Conservation (phyloP, 352 stramenopile genomes). For the Pythium aquatile region DNA sequence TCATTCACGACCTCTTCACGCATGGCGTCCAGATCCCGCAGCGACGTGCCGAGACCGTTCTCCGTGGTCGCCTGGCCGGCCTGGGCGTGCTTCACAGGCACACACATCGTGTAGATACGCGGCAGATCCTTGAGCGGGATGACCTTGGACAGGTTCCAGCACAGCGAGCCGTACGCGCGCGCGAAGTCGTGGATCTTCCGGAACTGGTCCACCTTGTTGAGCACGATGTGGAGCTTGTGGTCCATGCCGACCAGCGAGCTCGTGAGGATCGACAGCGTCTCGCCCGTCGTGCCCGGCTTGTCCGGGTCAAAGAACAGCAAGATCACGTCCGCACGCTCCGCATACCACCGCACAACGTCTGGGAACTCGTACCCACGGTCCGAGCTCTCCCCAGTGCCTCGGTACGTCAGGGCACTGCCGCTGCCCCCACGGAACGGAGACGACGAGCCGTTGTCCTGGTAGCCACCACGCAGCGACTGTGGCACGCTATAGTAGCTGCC, state of each 20-base stretch:
- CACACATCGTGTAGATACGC: constrained; percentile 99
- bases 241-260: constrained; percentile 97
- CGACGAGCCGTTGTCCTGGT: constrained; percentile 12
- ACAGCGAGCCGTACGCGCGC: constrained; percentile 97
- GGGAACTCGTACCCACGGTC: constrained; percentile 98
- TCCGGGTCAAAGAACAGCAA: constrained; percentile 99
- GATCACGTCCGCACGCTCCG: constrained; percentile 98
- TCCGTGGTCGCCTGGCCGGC: constrained; percentile 44
- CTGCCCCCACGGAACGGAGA: constrained; percentile 3
- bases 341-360: constrained; percentile 97
- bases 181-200: constrained; percentile 99
- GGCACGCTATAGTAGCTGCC: constrained; percentile 50
- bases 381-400: constrained; percentile 48
- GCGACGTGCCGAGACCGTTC: constrained; percentile 64
- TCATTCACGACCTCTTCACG: constrained; percentile 97
- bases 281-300: constrained; percentile 98
- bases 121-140: constrained; percentile 99
- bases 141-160: constrained; percentile 98
- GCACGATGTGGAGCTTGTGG: constrained; percentile 99
- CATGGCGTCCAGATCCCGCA: constrained; percentile 95
- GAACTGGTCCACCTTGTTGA: constrained; percentile 99
- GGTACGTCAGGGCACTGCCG: constrained; percentile 31
- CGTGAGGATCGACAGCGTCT: constrained; percentile 98
- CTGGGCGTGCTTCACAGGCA: constrained; percentile 84
- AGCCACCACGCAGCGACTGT: constrained; percentile 28